phyloP scores from a whole-genome alignment of 2,329 filamentous ascomycete species.

The Calonectria leucothoes region DNA sequence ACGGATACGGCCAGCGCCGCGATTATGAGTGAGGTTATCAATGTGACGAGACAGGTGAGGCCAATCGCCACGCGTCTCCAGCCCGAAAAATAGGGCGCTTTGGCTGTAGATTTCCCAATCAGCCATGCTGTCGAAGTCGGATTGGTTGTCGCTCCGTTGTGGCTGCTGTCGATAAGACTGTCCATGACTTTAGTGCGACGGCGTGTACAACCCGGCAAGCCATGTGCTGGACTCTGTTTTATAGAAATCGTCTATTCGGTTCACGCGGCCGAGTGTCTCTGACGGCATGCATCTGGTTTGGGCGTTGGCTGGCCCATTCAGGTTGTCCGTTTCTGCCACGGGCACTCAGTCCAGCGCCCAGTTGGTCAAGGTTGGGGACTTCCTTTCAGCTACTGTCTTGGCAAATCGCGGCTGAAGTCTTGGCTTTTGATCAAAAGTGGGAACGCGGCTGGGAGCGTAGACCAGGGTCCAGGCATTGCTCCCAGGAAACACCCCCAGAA shows the following conservation, averaged over 20 bases:
- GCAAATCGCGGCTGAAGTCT: constrained; percentile 10
- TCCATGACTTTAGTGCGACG: neutral
- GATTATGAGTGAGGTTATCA: neutral
- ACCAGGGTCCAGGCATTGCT: neutral
- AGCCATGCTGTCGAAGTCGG: constrained; percentile 7
- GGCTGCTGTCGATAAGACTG: neutral
- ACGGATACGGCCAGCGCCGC: neutral
- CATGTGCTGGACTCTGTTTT: neutral
- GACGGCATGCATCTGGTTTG: neutral
- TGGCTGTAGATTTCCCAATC: neutral
- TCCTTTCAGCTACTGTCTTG: neutral
- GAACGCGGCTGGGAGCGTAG: neutral
- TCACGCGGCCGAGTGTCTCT: neutral
- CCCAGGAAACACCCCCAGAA: neutral
- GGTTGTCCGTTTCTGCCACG: neutral
- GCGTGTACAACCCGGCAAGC: no score
- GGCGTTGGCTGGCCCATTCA: neutral
- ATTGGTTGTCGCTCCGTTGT: neutral
- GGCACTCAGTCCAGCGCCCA: neutral
- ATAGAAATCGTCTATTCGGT: neutral
- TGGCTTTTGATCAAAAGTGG: neutral
- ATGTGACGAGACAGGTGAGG: neutral
- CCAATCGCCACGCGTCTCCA: constrained; percentile 4
- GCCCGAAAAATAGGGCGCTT: neutral
- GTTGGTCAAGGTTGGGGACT: neutral